These are phyloP conservation scores for Mycena vitilis DNA, from an alignment of 768 basidiomycete genomes.

Conservation along the genomic window DNA sequence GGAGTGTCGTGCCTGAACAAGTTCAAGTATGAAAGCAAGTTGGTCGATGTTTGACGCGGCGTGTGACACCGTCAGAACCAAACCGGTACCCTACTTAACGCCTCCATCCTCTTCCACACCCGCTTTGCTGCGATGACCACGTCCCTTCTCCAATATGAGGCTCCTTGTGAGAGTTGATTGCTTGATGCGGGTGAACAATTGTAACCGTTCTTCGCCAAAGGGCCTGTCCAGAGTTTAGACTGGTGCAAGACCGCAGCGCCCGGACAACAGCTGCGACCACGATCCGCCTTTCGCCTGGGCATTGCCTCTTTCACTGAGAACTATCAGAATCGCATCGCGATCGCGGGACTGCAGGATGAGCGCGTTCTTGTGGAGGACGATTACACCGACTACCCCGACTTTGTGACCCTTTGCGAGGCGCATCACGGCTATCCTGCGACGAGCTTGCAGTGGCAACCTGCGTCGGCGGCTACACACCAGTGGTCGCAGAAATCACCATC, in stretches of 20 bases:
- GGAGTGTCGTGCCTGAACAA: too few relatives aligned
- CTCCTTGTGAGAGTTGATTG: constrained; percentile 72
- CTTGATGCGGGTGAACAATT: constrained; percentile 5
- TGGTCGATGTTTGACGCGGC: not conserved
- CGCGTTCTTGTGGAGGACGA: constrained; percentile 89
- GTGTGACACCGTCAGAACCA: not conserved
- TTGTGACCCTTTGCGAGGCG: constrained; percentile 85
- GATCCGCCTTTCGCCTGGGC: constrained; percentile 85
- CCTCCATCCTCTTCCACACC: not conserved
- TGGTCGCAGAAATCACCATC: constrained; percentile 77
- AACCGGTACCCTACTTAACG: not conserved
- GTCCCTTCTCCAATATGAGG: constrained; percentile 83
- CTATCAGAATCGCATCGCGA: constrained; percentile 83
- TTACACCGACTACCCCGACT: constrained; percentile 86
- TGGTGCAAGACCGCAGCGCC: constrained; percentile 88
- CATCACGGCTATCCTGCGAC: constrained; percentile 95
- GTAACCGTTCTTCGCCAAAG: constrained; percentile 51
- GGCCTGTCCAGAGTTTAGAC: constrained; percentile 88
- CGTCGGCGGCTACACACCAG: constrained; percentile 66
- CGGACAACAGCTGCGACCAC: constrained; percentile 77
- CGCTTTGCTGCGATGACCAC: constrained; percentile 61
- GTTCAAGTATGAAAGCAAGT: too few relatives aligned
- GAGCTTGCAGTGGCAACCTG: constrained; percentile 93
- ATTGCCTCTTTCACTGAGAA: constrained; percentile 90
- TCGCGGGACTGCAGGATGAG: constrained; percentile 86